Base-by-base conservation (phyloP, 2,329 filamentous ascomycete genomes). In the Phyllosticta ampelicida region DNA sequence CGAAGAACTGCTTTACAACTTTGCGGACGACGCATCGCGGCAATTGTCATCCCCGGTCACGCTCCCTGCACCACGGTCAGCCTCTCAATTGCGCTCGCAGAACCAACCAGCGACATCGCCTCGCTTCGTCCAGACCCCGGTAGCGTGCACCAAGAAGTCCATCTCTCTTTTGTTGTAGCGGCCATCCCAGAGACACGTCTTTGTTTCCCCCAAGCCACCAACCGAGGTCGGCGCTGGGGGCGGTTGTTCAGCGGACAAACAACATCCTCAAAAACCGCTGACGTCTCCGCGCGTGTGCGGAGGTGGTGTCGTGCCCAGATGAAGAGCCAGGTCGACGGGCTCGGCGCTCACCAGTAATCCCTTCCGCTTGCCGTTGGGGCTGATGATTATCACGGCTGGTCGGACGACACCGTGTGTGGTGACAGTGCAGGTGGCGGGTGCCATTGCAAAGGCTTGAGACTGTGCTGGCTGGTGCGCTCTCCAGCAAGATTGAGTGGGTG, bases 191-290 rank as follows among this genome's bases (percentile, higher is more conserved):
- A 86, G 89, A 95, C 86, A 84, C 77, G 89, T 94, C 90, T 96
- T 96, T 95, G 86, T 78, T 87, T 91, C 86, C 87, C 85, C 86
- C 84, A 83, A 21, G 48, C n/a, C 19, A 4, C 59, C 54, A 23
- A 44, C 54, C 69, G 66, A 69, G 70, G 73, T 67, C 56, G 82
- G 82, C 86, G 86, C 84, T 74, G 77, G 69, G 60, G 29, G 68
- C 78, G n/a, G 69, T 79, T 85, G 80, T 48, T 55, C 48, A 50
- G 57, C 89, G 89, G 81, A 87, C 89, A 95, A 96, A 96, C 83
- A 75, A 91, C 89, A 86, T 95, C 89, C 80, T 79, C 80, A 95
- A 96, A 96, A 95, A 84, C 83, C 89, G 89, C 83, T 82, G 79
- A 73, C 71, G 68, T 76, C 75, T 73, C 70, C 70, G 64, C 21